Percentiles rank a stretch among this genome's conserved stretches.
Evolutionary conservation across 2,329 filamentous ascomycete genomes (phyloP).

Genomic region (Hypoxylon sp.): DNA sequence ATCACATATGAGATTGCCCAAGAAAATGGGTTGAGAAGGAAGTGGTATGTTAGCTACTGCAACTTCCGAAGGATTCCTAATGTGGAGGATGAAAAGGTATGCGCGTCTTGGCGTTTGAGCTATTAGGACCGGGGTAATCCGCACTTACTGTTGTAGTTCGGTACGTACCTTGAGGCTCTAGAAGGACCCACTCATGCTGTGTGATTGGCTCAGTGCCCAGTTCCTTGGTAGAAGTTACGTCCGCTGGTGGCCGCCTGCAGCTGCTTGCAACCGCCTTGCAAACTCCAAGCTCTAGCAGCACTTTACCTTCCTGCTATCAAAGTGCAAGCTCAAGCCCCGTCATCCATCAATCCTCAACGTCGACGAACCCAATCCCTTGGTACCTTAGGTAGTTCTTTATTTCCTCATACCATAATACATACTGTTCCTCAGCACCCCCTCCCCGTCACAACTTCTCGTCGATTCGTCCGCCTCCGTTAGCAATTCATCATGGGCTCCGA

Average conservation of each 20-base stretch:
- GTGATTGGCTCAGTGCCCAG: slow-evolving; percentile 37
- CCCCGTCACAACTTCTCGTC: slow-evolving; percentile 1
- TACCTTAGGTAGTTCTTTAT: slow-evolving; percentile 5
- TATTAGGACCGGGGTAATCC: slow-evolving; percentile 30
- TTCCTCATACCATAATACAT: background rate
- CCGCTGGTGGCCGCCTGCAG: slow-evolving; percentile 48
- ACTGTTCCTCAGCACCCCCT: background rate
- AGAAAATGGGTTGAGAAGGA: slow-evolving; percentile 9
- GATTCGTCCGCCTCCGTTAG: slow-evolving; percentile 1
- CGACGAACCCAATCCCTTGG: slow-evolving; percentile 14
- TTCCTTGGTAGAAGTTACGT: slow-evolving; percentile 47
- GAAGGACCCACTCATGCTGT: slow-evolving; percentile 35
- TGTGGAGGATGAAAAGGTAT: slow-evolving; percentile 22
- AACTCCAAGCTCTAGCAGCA: slow-evolving; percentile 29
- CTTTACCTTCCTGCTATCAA: slow-evolving; percentile 3
- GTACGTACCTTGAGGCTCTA: slow-evolving; percentile 39
- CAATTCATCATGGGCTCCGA: slow-evolving; percentile 78
- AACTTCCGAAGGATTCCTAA: slow-evolving; percentile 8
- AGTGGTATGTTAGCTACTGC: slow-evolving; percentile 5
- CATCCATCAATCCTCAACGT: slow-evolving; percentile 24
- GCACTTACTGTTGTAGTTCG: slow-evolving; percentile 7
- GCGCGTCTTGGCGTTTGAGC: slow-evolving; percentile 32
- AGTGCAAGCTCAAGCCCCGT: slow-evolving; percentile 25
- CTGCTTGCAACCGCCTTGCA: slow-evolving; percentile 39
- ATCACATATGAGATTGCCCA: background rate